Evolutionary conservation across 2,329 filamentous ascomycete species (phyloP).

Genomic region (Fonsecaea pedrosoi): DNA sequence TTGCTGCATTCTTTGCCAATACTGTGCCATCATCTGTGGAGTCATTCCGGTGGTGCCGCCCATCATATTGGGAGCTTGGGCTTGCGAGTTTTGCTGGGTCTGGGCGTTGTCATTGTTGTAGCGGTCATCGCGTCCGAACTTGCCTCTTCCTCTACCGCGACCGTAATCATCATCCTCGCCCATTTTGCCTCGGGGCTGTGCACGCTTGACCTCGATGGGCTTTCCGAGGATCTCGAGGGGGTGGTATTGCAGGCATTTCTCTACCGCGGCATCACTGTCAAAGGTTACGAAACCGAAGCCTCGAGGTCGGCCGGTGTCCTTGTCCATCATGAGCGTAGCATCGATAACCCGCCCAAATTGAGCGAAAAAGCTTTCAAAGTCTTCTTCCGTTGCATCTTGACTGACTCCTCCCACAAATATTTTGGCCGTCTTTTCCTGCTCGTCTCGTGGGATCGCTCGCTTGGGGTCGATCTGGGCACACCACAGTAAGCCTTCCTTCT

Average conservation of each 20-base stretch:
- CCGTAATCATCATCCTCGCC: constrained; percentile 81
- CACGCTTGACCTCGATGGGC: constrained; percentile 97
- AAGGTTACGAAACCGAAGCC: constrained; percentile 99
- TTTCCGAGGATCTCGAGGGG: constrained; percentile 94
- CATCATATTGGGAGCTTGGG: constrained; percentile 39
- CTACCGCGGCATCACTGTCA: constrained; percentile 92
- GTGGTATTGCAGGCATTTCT: constrained; percentile 77
- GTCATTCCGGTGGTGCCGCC: constrained; percentile 72
- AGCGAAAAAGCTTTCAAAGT: constrained; percentile 96
- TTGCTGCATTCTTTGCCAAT: constrained; percentile 98
- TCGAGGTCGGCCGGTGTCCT: constrained; percentile 94
- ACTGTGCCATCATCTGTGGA: constrained; percentile 96
- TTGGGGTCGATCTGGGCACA: constrained; percentile 87
- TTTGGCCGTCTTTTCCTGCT: constrained; percentile 97
- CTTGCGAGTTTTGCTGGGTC: constrained; percentile 51
- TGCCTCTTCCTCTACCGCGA: constrained; percentile 55
- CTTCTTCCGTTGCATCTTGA: constrained; percentile 93
- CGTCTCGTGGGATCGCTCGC: constrained; percentile 92
- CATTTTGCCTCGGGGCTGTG: constrained; percentile 92
- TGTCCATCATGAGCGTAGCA: constrained; percentile 99
- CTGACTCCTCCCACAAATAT: constrained; percentile 98
- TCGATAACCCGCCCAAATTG: constrained; percentile 96
- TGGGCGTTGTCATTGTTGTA: constrained; percentile 51
- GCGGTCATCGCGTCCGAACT: constrained; percentile 48
- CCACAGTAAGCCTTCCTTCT: constrained; percentile 40